Conservation (phyloP, 1,284 basidiomycete species). For the Stereum hirsutum region DNA sequence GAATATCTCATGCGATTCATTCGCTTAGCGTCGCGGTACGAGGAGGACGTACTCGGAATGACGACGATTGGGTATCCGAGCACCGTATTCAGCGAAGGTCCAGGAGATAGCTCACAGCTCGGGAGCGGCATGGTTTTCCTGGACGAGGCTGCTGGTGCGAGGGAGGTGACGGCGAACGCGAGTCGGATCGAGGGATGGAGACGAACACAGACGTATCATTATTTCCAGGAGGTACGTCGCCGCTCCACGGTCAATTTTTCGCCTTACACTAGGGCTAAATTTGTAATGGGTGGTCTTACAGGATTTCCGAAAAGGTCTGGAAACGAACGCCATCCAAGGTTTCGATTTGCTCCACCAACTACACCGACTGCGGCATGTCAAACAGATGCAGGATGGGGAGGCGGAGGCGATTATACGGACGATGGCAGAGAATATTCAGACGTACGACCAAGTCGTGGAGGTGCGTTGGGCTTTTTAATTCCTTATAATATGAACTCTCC, state of each 20-base stretch:
- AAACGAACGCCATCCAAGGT: constrained; percentile 40
- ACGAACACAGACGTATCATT: constrained; percentile 55
- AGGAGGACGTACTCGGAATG: constrained; percentile 59
- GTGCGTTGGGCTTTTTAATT: constrained; percentile 30
- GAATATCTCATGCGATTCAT: constrained; percentile 75
- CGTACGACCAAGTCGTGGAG: constrained; percentile 87
- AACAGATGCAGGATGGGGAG: constrained; percentile 54
- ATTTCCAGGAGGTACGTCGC: constrained; percentile 47
- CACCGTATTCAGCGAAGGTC: constrained; percentile 30
- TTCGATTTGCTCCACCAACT: constrained; percentile 75
- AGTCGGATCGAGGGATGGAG: constrained; percentile 78
- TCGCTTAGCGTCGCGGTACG: constrained; percentile 68
- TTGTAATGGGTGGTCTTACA: constrained; percentile 19
- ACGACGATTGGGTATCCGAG: constrained; percentile 61
- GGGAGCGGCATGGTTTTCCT: constrained; percentile 65
- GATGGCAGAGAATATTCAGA: constrained; percentile 58
- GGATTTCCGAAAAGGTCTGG: constrained; percentile 43
- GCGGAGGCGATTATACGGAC: constrained; percentile 69
- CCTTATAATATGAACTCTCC: not conserved
- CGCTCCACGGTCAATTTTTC: not conserved
- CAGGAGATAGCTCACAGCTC: constrained; percentile 29
- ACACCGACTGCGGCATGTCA: constrained; percentile 52
- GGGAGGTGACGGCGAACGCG: constrained; percentile 61
- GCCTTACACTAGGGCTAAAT: not conserved
- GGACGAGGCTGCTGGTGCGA: constrained; percentile 48